Evolutionary conservation across 306 rosid genomes (phyloP), one percentile per base, ranked within the genome.

Genomic region (Fragaria vesca): DNA sequence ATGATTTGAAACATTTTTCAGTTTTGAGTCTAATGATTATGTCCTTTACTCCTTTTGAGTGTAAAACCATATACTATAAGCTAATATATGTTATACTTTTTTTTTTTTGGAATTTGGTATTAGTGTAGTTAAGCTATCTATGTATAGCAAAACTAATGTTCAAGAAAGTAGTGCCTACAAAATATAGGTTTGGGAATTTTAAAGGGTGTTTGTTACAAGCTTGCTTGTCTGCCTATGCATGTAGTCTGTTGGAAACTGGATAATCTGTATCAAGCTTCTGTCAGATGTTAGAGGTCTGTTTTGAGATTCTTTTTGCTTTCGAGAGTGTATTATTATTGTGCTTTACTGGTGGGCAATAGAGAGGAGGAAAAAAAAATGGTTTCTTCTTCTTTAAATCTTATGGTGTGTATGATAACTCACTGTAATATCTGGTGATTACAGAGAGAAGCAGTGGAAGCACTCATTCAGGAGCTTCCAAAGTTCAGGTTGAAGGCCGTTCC

Each of bases 391-490:
- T 70, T 76, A 5, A 65, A 30, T 28, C 24, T 32, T 77, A 62
- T 63, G 42, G 63, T 77, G 42, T 62, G 7, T 28, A 45, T 47
- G 32, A 15, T 6, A 8, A 36, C 70, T 70, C 66, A 40, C 3
- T 54, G 13, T 62, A 36, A 47, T 69, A 45, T 61, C 73, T 85
- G 73, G 77, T 80, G 76, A 34, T 81, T 82, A 48, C 91, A 95
- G 99, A 93, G 96, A 82, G 99, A 95, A 87, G 99, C 99, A 28
- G 99, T 95, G 26, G 99, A 95, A 89, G 99, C 99, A 77, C 91
- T 95, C 77, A 93, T 95, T 86, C 97, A 95, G 93, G 99, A 95
- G 81, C 98, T 95, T 70, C 99, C 99, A 1, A 93, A 95, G 88
- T 95, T 95, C 87, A 86, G 89, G 84, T 83, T 95, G 73, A 95